Evolutionary conservation across 805 yeast genomes (phyloP), one percentile per base, ranked within the genome.

Genomic region (Starmerella bacillaris): DNA sequence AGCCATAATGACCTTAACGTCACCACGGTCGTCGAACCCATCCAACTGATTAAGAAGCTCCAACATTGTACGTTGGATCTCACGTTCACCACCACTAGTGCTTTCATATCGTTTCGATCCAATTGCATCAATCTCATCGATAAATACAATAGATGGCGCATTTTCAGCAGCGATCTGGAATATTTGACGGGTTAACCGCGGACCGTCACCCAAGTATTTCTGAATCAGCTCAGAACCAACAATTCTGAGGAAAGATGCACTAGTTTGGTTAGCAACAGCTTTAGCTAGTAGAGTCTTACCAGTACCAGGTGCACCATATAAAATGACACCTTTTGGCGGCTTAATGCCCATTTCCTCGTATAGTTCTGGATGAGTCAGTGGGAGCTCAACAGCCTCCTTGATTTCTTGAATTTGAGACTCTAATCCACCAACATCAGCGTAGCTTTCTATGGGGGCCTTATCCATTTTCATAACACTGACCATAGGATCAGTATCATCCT

Each of bases 301-400:
- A 3, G 96, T 86, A 58, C 96, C 96, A 24, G 96, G 96, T 0
- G 95, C 92, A 51, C 96, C 96, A 54, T 86, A 86, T 39, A 86
- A 65, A 48, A 86, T 84, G 35, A 86, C 96, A 61, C 96, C 96
- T 61, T 86, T 86, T 35, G 96, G 96, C 9, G 95, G 96, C 53
- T 84, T 83, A 51, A 86, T 86, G 50, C 96, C 96, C 95, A 86
- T 84, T 58, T 84, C 95, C 61, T 89, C 94, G 58, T 84, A 86
- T 49, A 86, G 63, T 57, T 86, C 96, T 1, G 96, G 96, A 58
- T 86, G 95, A 11, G 94, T 83, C 43, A 84, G 65, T 9, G 96
- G 96, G 49, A 86, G 67, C 58, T 86, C 96, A 12, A 86, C 95
- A 5, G 94, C 79, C 59, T 86, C 96, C 60, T 89, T 89, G 50